phyloP scores from a whole-genome alignment of 257 asterid species.

The Henckelia pumila region DNA sequence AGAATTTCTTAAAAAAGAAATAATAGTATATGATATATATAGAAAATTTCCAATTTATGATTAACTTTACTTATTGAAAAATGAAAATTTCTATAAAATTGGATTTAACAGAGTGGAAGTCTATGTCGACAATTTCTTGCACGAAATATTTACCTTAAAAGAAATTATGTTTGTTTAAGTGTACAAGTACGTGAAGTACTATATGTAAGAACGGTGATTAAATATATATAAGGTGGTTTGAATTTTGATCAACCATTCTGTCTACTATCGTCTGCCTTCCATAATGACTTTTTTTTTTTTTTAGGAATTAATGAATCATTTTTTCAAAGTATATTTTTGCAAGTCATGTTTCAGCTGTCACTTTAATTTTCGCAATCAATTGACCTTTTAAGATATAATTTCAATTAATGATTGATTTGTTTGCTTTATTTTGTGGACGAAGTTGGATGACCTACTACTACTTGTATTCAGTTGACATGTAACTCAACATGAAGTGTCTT shows the following conservation, averaged over 20 bases:
- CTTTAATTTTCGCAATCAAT: neutral
- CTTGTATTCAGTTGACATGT: neutral
- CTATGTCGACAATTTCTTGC: conserved; percentile 33
- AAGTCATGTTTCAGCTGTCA: neutral
- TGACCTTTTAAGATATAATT: neutral
- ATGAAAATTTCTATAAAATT: too few relatives aligned
- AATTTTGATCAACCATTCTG: conserved; percentile 49
- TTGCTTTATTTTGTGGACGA: neutral
- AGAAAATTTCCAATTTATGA: too few relatives aligned
- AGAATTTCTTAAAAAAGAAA: too few relatives aligned
- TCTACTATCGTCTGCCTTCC: conserved; percentile 32
- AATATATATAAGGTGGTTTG: conserved; percentile 25
- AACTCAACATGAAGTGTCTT: too few relatives aligned
- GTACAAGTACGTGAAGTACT: neutral
- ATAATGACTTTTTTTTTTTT: too few relatives aligned
- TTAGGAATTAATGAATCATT: too few relatives aligned
- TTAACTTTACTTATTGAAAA: too few relatives aligned
- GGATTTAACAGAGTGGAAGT: too few relatives aligned
- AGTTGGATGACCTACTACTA: neutral
- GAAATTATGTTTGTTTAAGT: neutral
- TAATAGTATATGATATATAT: too few relatives aligned
- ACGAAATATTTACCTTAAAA: conserved; percentile 31
- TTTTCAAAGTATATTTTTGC: neutral
- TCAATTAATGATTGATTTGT: too few relatives aligned
- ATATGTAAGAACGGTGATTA: neutral